Conservation (phyloP, 352 stramenopile genomes). For the Phytophthora tubulina region DNA sequence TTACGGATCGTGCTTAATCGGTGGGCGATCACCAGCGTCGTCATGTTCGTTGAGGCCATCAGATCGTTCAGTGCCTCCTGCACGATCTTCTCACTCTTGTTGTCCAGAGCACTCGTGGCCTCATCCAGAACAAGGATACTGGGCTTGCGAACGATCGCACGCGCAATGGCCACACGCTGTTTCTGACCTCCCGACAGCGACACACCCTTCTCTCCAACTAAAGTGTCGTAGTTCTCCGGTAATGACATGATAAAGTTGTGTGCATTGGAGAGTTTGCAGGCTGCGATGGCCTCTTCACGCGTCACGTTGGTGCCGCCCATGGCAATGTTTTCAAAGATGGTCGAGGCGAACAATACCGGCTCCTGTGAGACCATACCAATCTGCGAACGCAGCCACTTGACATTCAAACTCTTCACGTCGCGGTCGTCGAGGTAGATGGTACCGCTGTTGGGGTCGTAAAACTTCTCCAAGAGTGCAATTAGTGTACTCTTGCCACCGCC, state of each 20-base stretch:
- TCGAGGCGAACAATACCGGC: constrained; percentile 84
- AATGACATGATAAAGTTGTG: constrained; percentile 92
- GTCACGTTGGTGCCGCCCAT: constrained; percentile 64
- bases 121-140: constrained; percentile 32
- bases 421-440: constrained; percentile 78
- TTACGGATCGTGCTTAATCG: constrained; percentile 44
- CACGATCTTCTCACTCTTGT: constrained; percentile 49
- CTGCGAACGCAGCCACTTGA: constrained; percentile 70
- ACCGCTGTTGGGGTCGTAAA: constrained; percentile 79
- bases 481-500: constrained; percentile 91
- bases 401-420: constrained; percentile 70
- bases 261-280: constrained; percentile 87
- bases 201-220: constrained; percentile 62
- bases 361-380: constrained; percentile 80
- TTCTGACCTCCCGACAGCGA: constrained; percentile 67
- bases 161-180: constrained; percentile 48
- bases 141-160: constrained; percentile 28
- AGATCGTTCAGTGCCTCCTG: constrained; percentile 47
- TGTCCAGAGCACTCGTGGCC: constrained; percentile 29
- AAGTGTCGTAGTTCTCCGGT: constrained; percentile 89
- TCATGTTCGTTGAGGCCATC: constrained; percentile 38
- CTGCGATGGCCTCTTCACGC: constrained; percentile 78
- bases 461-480: constrained; percentile 82
- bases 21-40: background rate
- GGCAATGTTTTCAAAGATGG: constrained; percentile 90